Evolutionary conservation across 2,329 filamentous ascomycete genomes (phyloP).

Genomic region (Pseudocercospora fijiensis): DNA sequence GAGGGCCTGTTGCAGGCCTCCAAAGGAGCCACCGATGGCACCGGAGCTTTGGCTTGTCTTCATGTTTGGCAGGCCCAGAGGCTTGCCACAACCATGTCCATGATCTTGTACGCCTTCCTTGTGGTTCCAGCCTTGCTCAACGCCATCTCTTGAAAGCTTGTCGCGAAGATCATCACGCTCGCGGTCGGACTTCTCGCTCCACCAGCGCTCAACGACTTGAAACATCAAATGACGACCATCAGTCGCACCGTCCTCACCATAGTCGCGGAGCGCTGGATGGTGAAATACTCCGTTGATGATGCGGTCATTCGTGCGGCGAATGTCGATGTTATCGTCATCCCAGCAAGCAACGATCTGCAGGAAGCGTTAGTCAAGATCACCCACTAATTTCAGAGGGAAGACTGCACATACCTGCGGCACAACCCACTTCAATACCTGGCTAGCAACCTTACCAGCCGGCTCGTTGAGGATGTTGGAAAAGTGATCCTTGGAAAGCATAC

Average conservation of each 20-base stretch:
- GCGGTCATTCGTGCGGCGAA: slow-evolving; percentile 67
- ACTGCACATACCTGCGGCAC: slow-evolving; percentile 59
- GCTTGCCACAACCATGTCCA: slow-evolving; percentile 82
- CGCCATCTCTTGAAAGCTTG: slow-evolving; percentile 76
- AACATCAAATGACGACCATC: slow-evolving; percentile 79
- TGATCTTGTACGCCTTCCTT: slow-evolving; percentile 80
- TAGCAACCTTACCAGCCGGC: slow-evolving; percentile 78
- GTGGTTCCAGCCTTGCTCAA: slow-evolving; percentile 76
- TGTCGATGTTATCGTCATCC: slow-evolving; percentile 72
- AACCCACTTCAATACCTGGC: slow-evolving; percentile 73
- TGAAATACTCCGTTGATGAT: slow-evolving; percentile 83
- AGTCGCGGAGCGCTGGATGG: slow-evolving; percentile 75
- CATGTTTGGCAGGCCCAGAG: slow-evolving; percentile 72
- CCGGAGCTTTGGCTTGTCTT: slow-evolving; percentile 43
- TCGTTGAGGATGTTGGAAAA: slow-evolving; percentile 90
- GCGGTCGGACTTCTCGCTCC: slow-evolving; percentile 63
- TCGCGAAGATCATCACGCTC: slow-evolving; percentile 67
- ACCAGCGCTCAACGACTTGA: slow-evolving; percentile 78
- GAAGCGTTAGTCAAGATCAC: neutral
- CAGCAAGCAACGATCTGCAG: slow-evolving; percentile 75
- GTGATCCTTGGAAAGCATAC: slow-evolving; percentile 94
- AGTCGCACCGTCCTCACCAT: slow-evolving; percentile 66
- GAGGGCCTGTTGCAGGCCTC: slow-evolving; percentile 36
- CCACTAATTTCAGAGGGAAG: neutral
- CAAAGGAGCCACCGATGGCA: slow-evolving; percentile 44